Base-by-base conservation (phyloP, 1,139 yeast species). In the Protomyces lactucae-debilis region DNA sequence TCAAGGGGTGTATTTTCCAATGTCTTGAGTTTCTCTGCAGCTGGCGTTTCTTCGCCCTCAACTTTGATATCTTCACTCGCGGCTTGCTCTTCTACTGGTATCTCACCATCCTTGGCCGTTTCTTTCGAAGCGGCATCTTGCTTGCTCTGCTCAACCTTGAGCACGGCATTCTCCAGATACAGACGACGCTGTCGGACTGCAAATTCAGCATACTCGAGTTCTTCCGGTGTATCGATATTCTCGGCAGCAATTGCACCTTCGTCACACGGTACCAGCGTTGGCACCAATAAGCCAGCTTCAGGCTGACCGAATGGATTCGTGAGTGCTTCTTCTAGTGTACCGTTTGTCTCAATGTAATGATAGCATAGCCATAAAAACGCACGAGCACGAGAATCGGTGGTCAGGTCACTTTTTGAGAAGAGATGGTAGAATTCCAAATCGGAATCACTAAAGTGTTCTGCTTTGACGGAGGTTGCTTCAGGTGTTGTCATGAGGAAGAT, bases 341-440 rank as follows among this genome's bases (percentile, higher is more conserved):
- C 79, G 67, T 82, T 80, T 0, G 96, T 87, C 72, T 93, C 97
- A 68, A 88, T 77, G 71, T 87, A 88, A 2, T 90, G 82, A 77
- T 89, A 90, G 66, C 89, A 74, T 52, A 93, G 76, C 98, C 98
- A 93, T 67, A 93, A 75, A 70, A 93, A 85, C 40, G 93, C 80
- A 60, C 79, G 77, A 1, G 90, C 91, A 68, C 97, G 80, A 68
- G 84, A 85, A 46, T 74, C 75, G 3, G 96, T 89, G 76, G 87
- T 82, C 69, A 88, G 83, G 21, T 36, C 32, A n/a, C 14, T n/a
- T 21, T 59, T 55, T 18, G 57, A 52, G 36, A 59, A 51, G 23
- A 59, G 35, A n/a, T 59, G 57, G 52, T 59, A 55, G 32, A 55
- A 51, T 18, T 52, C 21, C 52, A 59, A 35, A 8, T 36, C 46